These are phyloP conservation scores for Coemansia sp. DNA, from an alignment of 192 early-diverging fungal species.

Conservation along the genomic window DNA sequence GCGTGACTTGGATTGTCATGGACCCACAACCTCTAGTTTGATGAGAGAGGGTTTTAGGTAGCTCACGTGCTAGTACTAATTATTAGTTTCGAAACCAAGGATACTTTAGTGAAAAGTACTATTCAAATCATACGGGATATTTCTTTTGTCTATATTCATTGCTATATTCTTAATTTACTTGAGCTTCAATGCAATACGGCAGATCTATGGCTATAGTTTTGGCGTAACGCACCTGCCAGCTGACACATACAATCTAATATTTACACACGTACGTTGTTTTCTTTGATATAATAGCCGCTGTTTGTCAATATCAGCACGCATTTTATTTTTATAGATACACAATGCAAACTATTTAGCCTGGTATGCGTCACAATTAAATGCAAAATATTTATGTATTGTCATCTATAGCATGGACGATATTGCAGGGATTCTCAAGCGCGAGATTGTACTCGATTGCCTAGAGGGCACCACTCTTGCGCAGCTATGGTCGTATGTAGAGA, in stretches of 20 bases:
- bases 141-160: neutral
- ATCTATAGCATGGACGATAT: constrained; percentile 38
- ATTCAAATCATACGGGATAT: neutral
- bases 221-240: no score
- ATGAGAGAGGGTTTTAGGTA: no score
- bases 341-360: neutral
- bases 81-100: neutral
- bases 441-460: constrained; percentile 38
- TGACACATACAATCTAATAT: neutral
- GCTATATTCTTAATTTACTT: no score
- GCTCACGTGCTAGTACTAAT: neutral
- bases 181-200: no score
- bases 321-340: no score
- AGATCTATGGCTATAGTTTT: no score
- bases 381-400: neutral
- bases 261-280: neutral
- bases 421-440: constrained; percentile 22
- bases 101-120: neutral
- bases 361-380: no score
- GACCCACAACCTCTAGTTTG: no score
- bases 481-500: constrained; percentile 32
- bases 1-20: no score
- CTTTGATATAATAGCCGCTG: no score
- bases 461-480: constrained; percentile 22
- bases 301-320: no score